Evolutionary conservation across 129 eudicot species (phyloP).

Genomic region (Helianthus tuberosus): DNA sequence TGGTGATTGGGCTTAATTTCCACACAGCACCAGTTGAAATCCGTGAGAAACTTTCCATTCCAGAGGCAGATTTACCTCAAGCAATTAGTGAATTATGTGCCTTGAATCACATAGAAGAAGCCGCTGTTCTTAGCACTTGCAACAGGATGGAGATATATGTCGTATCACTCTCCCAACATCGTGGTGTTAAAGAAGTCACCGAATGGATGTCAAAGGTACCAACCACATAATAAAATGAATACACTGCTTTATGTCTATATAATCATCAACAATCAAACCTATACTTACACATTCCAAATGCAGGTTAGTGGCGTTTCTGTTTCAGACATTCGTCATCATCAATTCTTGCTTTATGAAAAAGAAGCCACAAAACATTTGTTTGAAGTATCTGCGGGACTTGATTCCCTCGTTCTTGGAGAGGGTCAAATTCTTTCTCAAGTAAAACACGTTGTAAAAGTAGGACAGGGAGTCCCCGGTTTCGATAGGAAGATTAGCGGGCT

Average conservation of each 20-base stretch:
- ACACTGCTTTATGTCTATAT: neutral
- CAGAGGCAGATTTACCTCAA: constrained; percentile 77
- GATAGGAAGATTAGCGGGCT: constrained; percentile 74
- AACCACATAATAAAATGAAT: neutral
- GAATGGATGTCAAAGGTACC: constrained; percentile 98
- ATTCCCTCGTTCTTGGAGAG: constrained; percentile 83
- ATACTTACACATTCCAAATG: constrained; percentile 6
- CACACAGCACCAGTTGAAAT: constrained; percentile 86
- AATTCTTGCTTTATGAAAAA: constrained; percentile 62
- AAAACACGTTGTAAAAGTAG: constrained; percentile 67
- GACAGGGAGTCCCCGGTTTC: constrained; percentile 74
- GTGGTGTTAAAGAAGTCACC: constrained; percentile 85
- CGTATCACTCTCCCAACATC: constrained; percentile 80
- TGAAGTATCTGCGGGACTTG: constrained; percentile 91
- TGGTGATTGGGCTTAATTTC: constrained; percentile 76
- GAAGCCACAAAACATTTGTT: constrained; percentile 78
- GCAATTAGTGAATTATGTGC: constrained; percentile 73
- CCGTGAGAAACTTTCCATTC: constrained; percentile 91
- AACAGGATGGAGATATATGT: constrained; percentile 91
- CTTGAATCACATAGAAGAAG: constrained; percentile 83
- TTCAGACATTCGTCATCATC: constrained; percentile 66
- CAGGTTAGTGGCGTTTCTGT: constrained; percentile 75
- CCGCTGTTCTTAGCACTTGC: constrained; percentile 89
- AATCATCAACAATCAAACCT: neutral
- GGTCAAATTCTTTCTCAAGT: constrained; percentile 95